phyloP scores from a whole-genome alignment of 495 filamentous ascomycete species.

The Aspergillus carlsbadensis region DNA sequence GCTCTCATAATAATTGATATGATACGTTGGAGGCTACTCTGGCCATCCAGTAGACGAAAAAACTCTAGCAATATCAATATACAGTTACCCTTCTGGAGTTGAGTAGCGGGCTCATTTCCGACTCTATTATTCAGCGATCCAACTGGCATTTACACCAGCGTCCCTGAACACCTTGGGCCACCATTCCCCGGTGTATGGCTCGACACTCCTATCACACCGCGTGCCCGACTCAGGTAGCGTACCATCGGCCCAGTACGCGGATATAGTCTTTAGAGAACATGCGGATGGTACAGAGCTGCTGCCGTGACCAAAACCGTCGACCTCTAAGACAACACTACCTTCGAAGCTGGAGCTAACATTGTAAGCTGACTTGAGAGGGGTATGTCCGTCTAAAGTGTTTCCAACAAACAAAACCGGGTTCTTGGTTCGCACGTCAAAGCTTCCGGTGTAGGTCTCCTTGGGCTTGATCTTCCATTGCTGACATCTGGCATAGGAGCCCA shows the following conservation, averaged over 20 bases:
- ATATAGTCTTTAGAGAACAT: conserved; percentile 1
- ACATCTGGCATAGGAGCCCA: conserved; percentile 2
- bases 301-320: conserved; percentile 34
- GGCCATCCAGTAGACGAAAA: too few species aligned
- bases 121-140: neutral
- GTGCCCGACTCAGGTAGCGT: conserved; percentile 3
- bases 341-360: conserved; percentile 44
- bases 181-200: conserved; percentile 1
- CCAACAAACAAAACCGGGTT: conserved; percentile 45
- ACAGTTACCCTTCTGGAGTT: too few species aligned
- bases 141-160: conserved; percentile 4
- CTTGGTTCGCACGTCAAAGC: conserved; percentile 42
- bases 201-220: neutral
- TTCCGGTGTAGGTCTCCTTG: conserved; percentile 39
- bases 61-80: too few species aligned
- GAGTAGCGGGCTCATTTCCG: too few species aligned
- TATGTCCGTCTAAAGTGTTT: conserved; percentile 41
- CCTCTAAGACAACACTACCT: conserved; percentile 41
- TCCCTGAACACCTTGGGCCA: neutral
- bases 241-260: conserved; percentile 8
- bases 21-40: too few species aligned
- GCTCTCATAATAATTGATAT: too few species aligned
- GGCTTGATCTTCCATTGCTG: conserved; percentile 41
- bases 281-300: neutral
- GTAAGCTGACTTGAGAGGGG: conserved; percentile 41